Evolutionary conservation across 2,329 filamentous ascomycete species (phyloP), one percentile per base, ranked within the genome.

Genomic region (Ascochyta clinopodiicola): DNA sequence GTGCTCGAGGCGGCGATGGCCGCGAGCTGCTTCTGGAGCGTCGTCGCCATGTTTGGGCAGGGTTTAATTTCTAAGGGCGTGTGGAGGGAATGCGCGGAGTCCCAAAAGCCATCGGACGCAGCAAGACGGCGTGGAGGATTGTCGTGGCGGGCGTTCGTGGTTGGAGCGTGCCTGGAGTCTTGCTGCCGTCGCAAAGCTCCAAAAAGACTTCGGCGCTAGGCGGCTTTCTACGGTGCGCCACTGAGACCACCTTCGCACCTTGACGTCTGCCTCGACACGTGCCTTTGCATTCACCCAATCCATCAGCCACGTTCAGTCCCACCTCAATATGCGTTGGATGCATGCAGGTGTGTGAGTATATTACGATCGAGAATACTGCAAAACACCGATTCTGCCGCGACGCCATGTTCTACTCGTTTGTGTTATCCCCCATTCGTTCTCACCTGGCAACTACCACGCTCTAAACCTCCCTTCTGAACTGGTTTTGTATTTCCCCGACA

Each of bases 11-110:
- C 88, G 67, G 93, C 91, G 73, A 99, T 93, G 74, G 91, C 88
- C 81, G 93, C 91, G 81, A 99, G 82, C 84, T 99, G 96, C 80
- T 91, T 88, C 78, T 94, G 90, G 67, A 99, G 89, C 73, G 91
- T 88, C 58, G 92, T 91, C 56, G 66, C 66, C 92, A 96, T 96
- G 54, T 55, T 76, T 17, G 70, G 37, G 37, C 37, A 32, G 47
- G 29, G 17, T 17, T 17, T 17, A 2, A 17, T 40, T 27, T 21
- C 39, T 55, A 12, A 19, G 31, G 2, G 31, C 10, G 8, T 21
- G 34, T 34, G 24, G 17, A 13, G 4, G 6, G 31, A 25, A 49
- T 40, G 36, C n/a, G 21, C 31, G 29, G 17, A 29, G n/a, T 62
- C 40, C 43, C 36, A 48, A 48, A 36, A 58, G 63, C 69, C 71